phyloP scores from a whole-genome alignment of 768 basidiomycete genomes.

The Kwoniella dejecticola region DNA sequence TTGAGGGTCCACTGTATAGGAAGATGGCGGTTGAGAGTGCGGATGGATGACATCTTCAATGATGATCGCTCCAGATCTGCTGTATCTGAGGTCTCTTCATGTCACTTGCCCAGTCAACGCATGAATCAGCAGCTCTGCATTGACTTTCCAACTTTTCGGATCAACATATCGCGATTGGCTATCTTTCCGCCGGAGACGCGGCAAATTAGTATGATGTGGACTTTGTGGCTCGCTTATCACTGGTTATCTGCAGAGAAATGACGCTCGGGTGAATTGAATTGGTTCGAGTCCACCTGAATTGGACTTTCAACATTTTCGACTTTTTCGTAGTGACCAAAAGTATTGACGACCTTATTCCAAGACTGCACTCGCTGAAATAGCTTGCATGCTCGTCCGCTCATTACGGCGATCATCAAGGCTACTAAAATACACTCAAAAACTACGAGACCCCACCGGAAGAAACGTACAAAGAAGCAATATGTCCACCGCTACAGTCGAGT shows the following conservation, averaged over 20 bases:
- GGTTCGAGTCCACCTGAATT: not conserved
- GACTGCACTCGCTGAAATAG: not conserved
- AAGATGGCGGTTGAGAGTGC: too few species aligned
- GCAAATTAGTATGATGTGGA: not conserved
- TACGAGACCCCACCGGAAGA: too few species aligned
- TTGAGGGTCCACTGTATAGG: too few species aligned
- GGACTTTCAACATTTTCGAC: not conserved
- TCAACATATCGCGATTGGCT: not conserved
- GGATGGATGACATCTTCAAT: too few species aligned
- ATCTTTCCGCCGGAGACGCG: slow-evolving; percentile 4
- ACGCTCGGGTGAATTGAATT: not conserved
- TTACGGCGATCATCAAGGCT: slow-evolving; percentile 5
- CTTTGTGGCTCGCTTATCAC: not conserved
- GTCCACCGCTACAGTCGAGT: slow-evolving; percentile 8
- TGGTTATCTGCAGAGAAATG: not conserved
- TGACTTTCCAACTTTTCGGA: slow-evolving; percentile 10
- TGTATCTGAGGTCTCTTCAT: too few species aligned
- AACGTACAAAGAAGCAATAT: slow-evolving; percentile 10
- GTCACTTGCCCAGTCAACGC: too few species aligned
- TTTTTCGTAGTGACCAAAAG: not conserved
- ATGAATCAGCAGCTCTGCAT: too few species aligned
- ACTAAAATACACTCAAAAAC: not conserved
- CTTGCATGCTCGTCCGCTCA: slow-evolving; percentile 13
- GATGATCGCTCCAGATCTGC: too few species aligned
- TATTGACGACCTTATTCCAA: not conserved